These are phyloP conservation scores for Kodamaea derodonti DNA, from an alignment of 1,139 yeast species.

Conservation along the genomic window DNA sequence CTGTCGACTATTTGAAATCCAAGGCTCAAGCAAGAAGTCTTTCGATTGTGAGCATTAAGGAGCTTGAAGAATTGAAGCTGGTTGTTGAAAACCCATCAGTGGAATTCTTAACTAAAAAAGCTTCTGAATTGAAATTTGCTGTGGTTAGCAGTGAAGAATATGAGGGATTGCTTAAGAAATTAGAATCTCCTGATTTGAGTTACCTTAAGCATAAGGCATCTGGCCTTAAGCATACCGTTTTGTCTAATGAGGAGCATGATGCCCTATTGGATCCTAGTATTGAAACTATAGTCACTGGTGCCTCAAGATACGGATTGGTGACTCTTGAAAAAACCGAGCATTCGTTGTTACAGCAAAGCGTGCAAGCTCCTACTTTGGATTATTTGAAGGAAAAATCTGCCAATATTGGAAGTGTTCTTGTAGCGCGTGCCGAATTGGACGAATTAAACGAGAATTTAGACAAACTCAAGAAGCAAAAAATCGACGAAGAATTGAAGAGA, in stretches of 20 bases:
- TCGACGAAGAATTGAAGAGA: conserved; percentile 3
- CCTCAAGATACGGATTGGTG: conserved; percentile 15
- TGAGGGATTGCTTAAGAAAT: conserved; percentile 2
- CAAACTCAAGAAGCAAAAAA: conserved; percentile 10
- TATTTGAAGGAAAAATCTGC: conserved; percentile 21
- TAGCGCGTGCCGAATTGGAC: conserved; percentile 2
- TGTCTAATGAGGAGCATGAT: conserved; percentile 21
- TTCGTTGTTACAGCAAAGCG: conserved; percentile 10
- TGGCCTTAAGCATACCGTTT: conserved; percentile 13
- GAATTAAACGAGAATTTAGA: conserved; percentile 6
- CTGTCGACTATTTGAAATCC: conserved; percentile 17
- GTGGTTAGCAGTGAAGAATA: conserved; percentile 20
- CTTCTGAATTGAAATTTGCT: conserved; percentile 14
- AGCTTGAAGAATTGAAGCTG: conserved; percentile 12
- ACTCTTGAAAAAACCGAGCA: conserved; percentile 13
- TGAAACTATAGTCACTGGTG: conserved; percentile 12
- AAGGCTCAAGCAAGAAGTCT: conserved; percentile 12
- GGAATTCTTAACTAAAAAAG: conserved; percentile 15
- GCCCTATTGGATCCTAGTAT: conserved; percentile 18
- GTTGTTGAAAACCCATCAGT: conserved; percentile 19
- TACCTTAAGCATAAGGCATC: conserved; percentile 19
- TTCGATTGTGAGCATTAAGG: conserved; percentile 8
- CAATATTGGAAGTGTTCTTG: conserved; percentile 11
- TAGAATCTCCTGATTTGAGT: conserved; percentile 10
- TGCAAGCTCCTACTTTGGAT: conserved; percentile 23